Conservation (phyloP, 805 yeast genomes). For the Komagataella populi region DNA sequence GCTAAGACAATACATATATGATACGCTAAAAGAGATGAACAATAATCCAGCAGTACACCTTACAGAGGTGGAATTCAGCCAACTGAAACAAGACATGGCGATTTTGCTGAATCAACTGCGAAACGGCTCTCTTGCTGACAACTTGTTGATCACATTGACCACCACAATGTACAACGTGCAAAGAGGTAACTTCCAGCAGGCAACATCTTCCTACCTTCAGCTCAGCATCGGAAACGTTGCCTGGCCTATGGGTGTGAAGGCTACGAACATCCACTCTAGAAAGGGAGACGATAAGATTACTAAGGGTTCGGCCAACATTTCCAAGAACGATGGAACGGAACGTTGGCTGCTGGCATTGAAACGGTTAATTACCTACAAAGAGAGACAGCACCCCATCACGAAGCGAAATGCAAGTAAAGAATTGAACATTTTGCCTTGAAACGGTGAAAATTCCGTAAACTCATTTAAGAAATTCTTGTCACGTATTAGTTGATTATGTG, state of each 20-base stretch:
- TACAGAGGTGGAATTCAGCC: constrained; percentile 16
- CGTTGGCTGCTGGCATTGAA: constrained; percentile 68
- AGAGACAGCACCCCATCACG: constrained; percentile 6
- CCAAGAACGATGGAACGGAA: constrained; percentile 66
- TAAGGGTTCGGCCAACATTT: constrained; percentile 44
- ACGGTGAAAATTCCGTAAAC: neutral
- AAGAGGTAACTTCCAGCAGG: constrained; percentile 28
- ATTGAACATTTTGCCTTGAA: neutral
- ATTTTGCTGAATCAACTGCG: constrained; percentile 45
- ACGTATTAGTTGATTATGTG: neutral
- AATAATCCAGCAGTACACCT: constrained; percentile 5
- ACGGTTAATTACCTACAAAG: constrained; percentile 50
- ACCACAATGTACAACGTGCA: constrained; percentile 55
- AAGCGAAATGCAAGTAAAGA: neutral
- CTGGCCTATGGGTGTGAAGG: constrained; percentile 82
- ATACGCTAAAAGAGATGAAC: constrained; percentile 26
- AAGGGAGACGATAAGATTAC: constrained; percentile 46
- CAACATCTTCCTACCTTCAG: constrained; percentile 59
- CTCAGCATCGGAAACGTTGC: constrained; percentile 79
- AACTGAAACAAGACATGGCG: constrained; percentile 34
- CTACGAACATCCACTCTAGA: constrained; percentile 70
- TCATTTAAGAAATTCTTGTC: neutral
- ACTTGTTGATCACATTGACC: constrained; percentile 37
- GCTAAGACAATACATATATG: constrained; percentile 32
- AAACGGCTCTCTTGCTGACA: constrained; percentile 20